These are phyloP conservation scores for Acorus gramineus DNA, from an alignment of 106 monocot species.

Conservation along the genomic window DNA sequence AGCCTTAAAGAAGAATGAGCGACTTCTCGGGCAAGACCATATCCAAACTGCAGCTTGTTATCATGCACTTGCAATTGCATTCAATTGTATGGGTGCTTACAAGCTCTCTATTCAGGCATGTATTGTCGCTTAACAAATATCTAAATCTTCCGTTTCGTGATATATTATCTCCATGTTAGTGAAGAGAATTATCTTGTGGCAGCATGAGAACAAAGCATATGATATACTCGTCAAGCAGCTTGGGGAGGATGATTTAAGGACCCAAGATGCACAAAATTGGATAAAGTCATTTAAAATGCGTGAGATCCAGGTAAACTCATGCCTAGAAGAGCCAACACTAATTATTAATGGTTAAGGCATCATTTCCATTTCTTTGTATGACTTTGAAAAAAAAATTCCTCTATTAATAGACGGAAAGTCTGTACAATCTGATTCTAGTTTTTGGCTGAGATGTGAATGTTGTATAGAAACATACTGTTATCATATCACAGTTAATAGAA, in stretches of 20 bases:
- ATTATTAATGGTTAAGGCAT: neutral
- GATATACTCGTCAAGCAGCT: constrained; percentile 94
- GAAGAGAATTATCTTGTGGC: constrained; percentile 10
- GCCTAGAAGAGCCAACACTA: too few species aligned
- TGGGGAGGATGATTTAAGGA: constrained; percentile 87
- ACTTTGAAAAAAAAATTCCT: neutral
- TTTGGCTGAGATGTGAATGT: too few species aligned
- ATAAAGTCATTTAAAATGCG: constrained; percentile 84
- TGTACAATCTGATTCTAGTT: too few species aligned
- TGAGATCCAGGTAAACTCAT: constrained; percentile 57
- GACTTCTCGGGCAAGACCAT: constrained; percentile 87
- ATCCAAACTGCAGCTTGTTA: constrained; percentile 96
- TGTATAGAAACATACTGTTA: too few species aligned
- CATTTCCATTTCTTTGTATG: neutral
- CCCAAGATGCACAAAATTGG: constrained; percentile 87
- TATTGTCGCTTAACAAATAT: neutral
- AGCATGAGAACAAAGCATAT: constrained; percentile 94
- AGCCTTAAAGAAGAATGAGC: constrained; percentile 85
- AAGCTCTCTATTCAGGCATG: constrained; percentile 92
- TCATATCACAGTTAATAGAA: too few species aligned
- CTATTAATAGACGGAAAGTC: too few species aligned
- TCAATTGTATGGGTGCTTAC: constrained; percentile 88
- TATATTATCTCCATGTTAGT: neutral
- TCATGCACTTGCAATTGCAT: constrained; percentile 98
- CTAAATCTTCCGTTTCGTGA: too few species aligned